phyloP scores from a whole-genome alignment of 2,329 filamentous ascomycete genomes.

The Sphaceloma murrayae region DNA sequence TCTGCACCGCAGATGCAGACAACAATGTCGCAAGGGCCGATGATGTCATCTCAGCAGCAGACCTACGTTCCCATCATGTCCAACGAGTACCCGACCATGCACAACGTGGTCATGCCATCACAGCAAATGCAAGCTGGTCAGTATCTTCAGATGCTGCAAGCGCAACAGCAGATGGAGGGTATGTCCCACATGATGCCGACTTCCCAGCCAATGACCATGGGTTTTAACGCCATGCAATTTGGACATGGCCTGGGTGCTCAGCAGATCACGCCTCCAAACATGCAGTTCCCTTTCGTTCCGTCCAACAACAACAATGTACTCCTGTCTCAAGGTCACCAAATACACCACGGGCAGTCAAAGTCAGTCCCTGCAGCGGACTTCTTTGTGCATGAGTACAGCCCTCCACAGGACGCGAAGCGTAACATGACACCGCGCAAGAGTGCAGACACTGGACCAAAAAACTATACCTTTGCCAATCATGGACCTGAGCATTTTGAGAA shows the following conservation, averaged over 20 bases:
- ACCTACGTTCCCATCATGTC: conserved; percentile 17
- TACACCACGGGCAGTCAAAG: conserved; percentile 20
- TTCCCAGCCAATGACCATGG: conserved; percentile 8
- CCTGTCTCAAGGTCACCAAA: conserved; percentile 24
- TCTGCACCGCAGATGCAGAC: conserved; percentile 18
- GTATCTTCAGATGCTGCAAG: conserved; percentile 18
- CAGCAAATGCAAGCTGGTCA: conserved; percentile 17
- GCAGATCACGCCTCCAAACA: conserved; percentile 18
- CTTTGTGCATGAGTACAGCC: conserved; percentile 40
- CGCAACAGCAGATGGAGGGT: conserved; percentile 19
- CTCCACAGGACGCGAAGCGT: conserved; percentile 34
- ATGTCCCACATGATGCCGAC: conserved; percentile 16
- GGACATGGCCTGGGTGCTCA: conserved; percentile 13
- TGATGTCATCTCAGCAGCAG: conserved; percentile 19
- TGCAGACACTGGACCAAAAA: conserved; percentile 31
- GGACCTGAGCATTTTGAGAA: conserved; percentile 36
- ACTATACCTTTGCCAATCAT: conserved; percentile 41
- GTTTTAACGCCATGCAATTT: conserved; percentile 5
- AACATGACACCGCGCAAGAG: conserved; percentile 25
- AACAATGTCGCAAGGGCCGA: conserved; percentile 16
- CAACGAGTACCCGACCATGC: conserved; percentile 19
- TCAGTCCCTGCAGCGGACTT: conserved; percentile 27
- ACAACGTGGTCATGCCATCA: conserved; percentile 18
- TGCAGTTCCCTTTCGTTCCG: conserved; percentile 18
- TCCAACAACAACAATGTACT: conserved; percentile 14